Evolutionary conservation across 257 asterid genomes (phyloP).

Genomic region (Solanum tacnaense): DNA sequence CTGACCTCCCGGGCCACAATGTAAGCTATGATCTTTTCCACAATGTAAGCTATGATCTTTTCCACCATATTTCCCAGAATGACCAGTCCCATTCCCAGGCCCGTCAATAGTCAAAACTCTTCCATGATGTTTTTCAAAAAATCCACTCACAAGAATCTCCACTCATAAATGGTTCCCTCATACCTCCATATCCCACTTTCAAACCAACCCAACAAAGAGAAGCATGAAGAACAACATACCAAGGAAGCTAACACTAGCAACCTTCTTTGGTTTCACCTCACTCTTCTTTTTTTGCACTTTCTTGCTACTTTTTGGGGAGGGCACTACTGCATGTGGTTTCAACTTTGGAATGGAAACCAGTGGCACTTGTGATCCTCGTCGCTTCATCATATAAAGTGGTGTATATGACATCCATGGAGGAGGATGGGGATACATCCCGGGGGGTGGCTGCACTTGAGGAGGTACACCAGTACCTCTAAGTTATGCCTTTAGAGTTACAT

Average conservation of each 20-base stretch:
- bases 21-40: too few relatives aligned
- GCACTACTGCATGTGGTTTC: neutral
- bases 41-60: too few relatives aligned
- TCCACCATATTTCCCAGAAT: too few relatives aligned
- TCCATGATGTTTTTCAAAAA: neutral
- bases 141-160: neutral
- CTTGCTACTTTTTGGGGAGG: neutral
- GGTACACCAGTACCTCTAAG: too few relatives aligned
- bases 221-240: neutral
- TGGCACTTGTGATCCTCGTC: neutral
- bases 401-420: neutral
- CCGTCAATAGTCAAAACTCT: neutral
- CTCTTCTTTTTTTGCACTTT: neutral
- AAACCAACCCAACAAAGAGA: neutral
- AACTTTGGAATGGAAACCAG: too few relatives aligned
- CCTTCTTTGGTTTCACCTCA: neutral
- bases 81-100: too few relatives aligned
- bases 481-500: neutral
- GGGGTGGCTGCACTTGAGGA: too few relatives aligned
- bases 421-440: too few relatives aligned
- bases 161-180: neutral
- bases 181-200: neutral
- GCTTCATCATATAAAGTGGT: neutral
- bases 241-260: neutral
- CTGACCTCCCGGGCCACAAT: too few relatives aligned